Conservation (phyloP, 2,329 filamentous ascomycete genomes). For the Davidsoniella virescens region DNA sequence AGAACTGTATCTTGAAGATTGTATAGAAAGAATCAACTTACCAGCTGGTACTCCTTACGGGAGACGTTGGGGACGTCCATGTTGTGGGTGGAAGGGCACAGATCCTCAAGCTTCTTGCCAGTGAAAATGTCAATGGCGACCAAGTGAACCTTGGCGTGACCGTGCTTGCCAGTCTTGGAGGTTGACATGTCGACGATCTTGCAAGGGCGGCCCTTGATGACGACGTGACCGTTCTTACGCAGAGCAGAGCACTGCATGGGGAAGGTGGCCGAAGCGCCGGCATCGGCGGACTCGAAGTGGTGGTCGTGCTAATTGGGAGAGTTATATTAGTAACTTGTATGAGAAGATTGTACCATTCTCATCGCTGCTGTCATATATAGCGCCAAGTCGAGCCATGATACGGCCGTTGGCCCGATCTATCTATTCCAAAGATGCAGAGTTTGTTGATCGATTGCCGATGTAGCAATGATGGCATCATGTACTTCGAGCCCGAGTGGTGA, state of each 20-base stretch:
- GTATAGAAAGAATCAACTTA: conserved; percentile 34
- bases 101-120: conserved; percentile 97
- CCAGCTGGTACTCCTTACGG: conserved; percentile 84
- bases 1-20: conserved; percentile 14
- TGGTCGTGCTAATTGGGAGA: conserved; percentile 39
- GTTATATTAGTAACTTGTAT: background rate
- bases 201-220: conserved; percentile 98
- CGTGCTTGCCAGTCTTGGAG: conserved; percentile 99
- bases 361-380: no score
- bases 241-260: conserved; percentile 99
- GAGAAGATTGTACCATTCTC: no score
- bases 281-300: conserved; percentile 83
- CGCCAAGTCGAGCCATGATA: no score
- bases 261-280: conserved; percentile 85
- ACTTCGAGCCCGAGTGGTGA: no score
- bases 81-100: conserved; percentile 93
- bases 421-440: no score
- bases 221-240: conserved; percentile 97
- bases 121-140: conserved; percentile 99
- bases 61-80: conserved; percentile 94
- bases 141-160: conserved; percentile 99
- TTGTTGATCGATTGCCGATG: no score
- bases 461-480: no score
- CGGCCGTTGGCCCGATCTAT: no score
- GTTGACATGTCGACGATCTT: conserved; percentile 99